Evolutionary conservation across 2,329 filamentous ascomycete genomes (phyloP), one percentile per base, ranked within the genome.

Genomic region (Trichoderma asperellum): DNA sequence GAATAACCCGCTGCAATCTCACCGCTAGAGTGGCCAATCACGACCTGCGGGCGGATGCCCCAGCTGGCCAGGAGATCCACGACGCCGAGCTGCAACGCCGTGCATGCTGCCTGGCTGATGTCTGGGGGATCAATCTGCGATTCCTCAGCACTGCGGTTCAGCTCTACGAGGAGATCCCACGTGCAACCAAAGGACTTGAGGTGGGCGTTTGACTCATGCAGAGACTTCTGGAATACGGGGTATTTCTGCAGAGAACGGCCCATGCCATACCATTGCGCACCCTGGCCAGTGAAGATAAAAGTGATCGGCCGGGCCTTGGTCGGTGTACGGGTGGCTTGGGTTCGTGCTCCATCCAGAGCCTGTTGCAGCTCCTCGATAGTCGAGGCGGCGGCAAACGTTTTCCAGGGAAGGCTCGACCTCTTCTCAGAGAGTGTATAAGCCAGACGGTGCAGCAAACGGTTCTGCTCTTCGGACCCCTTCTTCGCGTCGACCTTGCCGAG

Each of bases 251-350:
- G 69, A 58, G 71, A 68, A 14, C 68, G 63, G 8, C 72, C 72
- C 72, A 73, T 73, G 37, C 61, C 67, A 37, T 63, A 57, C 72
- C 71, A 73, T 47, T 73, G 72, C 6, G 72, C 72, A 21, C 72
- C 72, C 49, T 73, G 70, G 16, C 68, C 68, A 5, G 68, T 69
- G 35, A 69, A 69, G 16, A 69, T 61, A 52, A 69, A 69, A 24
- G 34, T 59, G n/a, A 52, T 21, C 10, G 47, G 47, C 21, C 24
- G 21, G 11, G 47, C n/a, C 21, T 27, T 43, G 14, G 37, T 43
- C 16, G 37, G 37, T 2, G 16, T n/a, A 68, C 37, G 58, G 27
- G 7, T 58, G 29, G 35, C 34, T 29, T 40, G 53, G 49, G 52
- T 21, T 5, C 34, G 47, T 47, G 37, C 58, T 16, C 58, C 58